Conservation (phyloP, 1,284 basidiomycete genomes). For the Apiotrichum mycotoxinovorans region DNA sequence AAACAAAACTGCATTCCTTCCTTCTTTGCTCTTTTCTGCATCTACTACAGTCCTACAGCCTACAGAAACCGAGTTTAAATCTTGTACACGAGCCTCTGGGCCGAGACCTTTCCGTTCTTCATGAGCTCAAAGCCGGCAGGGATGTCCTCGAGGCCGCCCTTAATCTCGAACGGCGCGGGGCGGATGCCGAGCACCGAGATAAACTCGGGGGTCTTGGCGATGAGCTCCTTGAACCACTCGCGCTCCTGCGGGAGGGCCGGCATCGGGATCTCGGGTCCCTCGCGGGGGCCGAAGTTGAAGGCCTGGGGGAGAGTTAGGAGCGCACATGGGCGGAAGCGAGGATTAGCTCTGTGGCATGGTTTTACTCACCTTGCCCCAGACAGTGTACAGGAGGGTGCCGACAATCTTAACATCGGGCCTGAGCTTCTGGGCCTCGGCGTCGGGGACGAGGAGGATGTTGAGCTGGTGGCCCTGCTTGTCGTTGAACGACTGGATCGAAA, state of each 20-base stretch:
- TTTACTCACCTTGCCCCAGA: conserved; percentile 1
- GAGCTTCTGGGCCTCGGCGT: conserved; percentile 19
- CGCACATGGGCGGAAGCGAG: no score
- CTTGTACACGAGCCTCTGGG: conserved; percentile 16
- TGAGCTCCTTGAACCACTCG: conserved; percentile 27
- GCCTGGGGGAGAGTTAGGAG: conserved; percentile 13
- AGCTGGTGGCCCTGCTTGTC: conserved; percentile 28
- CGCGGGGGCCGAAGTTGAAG: conserved; percentile 33
- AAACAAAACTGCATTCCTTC: no score
- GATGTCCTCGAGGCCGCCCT: conserved; percentile 33
- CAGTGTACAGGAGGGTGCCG: conserved; percentile 35
- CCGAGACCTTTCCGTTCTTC: conserved; percentile 21
- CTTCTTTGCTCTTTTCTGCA: no score
- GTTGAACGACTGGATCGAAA: conserved; percentile 30
- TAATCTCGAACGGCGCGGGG: conserved; percentile 29
- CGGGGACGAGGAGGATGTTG: conserved; percentile 29
- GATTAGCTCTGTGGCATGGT: no score
- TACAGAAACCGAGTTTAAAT: no score
- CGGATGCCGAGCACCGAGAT: conserved; percentile 28
- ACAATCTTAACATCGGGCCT: conserved; percentile 30
- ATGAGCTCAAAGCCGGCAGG: conserved; percentile 26
- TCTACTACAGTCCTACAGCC: no score
- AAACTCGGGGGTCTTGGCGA: conserved; percentile 23
- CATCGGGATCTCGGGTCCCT: conserved; percentile 11
- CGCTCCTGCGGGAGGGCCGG: conserved; percentile 25